Conservation (phyloP, 2,329 filamentous ascomycete species). For the Chaetoscypha palmicola region DNA sequence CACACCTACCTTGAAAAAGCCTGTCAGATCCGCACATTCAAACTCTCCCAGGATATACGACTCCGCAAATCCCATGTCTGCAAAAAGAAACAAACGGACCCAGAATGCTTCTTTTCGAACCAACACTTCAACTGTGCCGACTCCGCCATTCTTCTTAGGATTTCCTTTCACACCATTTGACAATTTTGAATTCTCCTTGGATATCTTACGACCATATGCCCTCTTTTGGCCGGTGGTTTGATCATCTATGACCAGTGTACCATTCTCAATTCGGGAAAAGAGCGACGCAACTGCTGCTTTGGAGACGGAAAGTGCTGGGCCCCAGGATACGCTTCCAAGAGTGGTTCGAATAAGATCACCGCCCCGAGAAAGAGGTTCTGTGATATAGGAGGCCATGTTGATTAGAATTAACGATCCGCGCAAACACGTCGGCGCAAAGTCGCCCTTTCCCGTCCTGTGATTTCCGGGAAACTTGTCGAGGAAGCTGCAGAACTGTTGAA, state of each 20-base stretch:
- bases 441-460: not conserved
- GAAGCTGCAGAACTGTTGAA: not conserved
- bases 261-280: slow-evolving; percentile 40
- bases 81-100: slow-evolving; percentile 61
- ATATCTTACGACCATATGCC: slow-evolving; percentile 42
- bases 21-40: slow-evolving; percentile 57
- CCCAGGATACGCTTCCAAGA: slow-evolving; percentile 41
- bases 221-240: slow-evolving; percentile 37
- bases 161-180: slow-evolving; percentile 28
- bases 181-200: slow-evolving; percentile 32
- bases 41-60: slow-evolving; percentile 69
- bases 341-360: slow-evolving; percentile 37
- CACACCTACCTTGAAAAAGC: slow-evolving; percentile 59
- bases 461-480: not conserved
- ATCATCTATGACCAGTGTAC: slow-evolving; percentile 43
- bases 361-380: slow-evolving; percentile 34
- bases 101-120: slow-evolving; percentile 63
- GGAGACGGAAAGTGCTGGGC: slow-evolving; percentile 40
- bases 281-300: slow-evolving; percentile 40
- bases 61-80: slow-evolving; percentile 63
- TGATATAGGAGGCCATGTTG: slow-evolving; percentile 33
- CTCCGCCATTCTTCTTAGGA: slow-evolving; percentile 33
- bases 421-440: not conserved
- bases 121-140: slow-evolving; percentile 46
- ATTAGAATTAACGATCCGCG: not conserved